Percentiles rank a stretch among this genome's conserved stretches.
Evolutionary conservation across 129 eudicot species (phyloP).

Genomic region (Pulicaria dysenterica): DNA sequence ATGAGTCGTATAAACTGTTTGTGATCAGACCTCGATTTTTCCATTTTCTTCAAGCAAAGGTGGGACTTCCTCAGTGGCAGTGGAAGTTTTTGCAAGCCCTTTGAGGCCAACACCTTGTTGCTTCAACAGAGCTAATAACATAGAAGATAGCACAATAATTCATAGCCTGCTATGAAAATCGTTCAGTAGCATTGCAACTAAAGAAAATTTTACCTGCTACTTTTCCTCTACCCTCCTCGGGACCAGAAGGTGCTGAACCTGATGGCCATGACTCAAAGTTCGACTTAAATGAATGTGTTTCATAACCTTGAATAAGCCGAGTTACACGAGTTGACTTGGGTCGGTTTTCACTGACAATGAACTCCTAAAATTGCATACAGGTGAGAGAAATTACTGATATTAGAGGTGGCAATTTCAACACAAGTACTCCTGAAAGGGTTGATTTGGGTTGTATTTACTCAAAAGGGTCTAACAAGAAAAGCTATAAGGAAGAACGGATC

Average conservation of each 20-base stretch:
- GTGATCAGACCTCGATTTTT: constrained; percentile 70
- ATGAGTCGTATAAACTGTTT: neutral
- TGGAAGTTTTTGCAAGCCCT: constrained; percentile 71
- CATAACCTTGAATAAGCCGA: constrained; percentile 96
- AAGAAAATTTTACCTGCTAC: constrained; percentile 71
- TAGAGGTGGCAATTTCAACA: neutral
- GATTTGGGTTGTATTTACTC: neutral
- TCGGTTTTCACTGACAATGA: constrained; percentile 71
- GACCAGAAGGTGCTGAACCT: constrained; percentile 84
- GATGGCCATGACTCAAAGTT: constrained; percentile 99
- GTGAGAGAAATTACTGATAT: constrained; percentile 3
- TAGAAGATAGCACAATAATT: constrained; percentile 18
- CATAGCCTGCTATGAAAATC: neutral
- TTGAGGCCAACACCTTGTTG: constrained; percentile 96
- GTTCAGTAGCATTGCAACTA: neutral
- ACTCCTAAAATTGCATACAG: constrained; percentile 56
- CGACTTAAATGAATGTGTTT: constrained; percentile 88
- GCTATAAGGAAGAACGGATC: neutral
- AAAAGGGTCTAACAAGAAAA: neutral
- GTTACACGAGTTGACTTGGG: constrained; percentile 90
- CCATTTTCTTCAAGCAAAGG: constrained; percentile 98
- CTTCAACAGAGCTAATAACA: constrained; percentile 79
- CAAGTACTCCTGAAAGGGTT: constrained; percentile 4
- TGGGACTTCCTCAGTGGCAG: constrained; percentile 84
- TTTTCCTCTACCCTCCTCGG: constrained; percentile 98